phyloP scores from a whole-genome alignment of 2,329 filamentous ascomycete species.

The Colletotrichum musicola region DNA sequence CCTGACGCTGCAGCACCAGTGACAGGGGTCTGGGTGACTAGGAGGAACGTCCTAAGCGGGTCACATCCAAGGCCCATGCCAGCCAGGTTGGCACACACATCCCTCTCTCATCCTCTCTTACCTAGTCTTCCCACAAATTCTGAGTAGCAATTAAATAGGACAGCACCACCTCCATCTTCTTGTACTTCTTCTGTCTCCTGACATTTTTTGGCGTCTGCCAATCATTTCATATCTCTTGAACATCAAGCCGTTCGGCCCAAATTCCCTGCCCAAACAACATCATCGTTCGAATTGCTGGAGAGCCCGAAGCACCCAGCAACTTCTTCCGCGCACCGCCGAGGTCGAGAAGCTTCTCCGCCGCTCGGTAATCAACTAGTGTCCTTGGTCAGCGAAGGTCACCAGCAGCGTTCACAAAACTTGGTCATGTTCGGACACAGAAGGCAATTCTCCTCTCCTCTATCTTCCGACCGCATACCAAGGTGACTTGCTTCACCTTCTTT shows the following conservation, averaged over 20 bases:
- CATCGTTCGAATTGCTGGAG: conserved; percentile 42
- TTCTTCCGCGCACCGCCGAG: conserved; percentile 44
- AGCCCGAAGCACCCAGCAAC: conserved; percentile 45
- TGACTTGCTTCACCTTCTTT: conserved; percentile 65
- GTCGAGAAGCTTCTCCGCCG: conserved; percentile 41
- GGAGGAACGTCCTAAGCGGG: background rate
- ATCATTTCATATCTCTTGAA: conserved; percentile 44
- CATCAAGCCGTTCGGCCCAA: conserved; percentile 1
- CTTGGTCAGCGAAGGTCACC: conserved; percentile 49
- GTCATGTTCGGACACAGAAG: conserved; percentile 70
- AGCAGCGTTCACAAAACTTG: conserved; percentile 49
- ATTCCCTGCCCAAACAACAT: conserved; percentile 14
- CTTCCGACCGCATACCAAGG: conserved; percentile 73
- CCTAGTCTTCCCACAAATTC: conserved; percentile 31
- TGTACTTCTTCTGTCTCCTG: conserved; percentile 42
- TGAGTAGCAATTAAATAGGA: conserved; percentile 34
- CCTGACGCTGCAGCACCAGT: conserved; percentile 1
- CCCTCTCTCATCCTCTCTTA: background rate
- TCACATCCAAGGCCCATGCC: background rate
- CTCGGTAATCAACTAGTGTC: conserved; percentile 47
- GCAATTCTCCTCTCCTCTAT: conserved; percentile 66
- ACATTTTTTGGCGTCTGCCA: conserved; percentile 55
- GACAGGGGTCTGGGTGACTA: conserved; percentile 13
- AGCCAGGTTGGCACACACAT: too few species aligned
- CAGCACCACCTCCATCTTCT: conserved; percentile 43